These are phyloP conservation scores for Tagetes patula DNA, from an alignment of 129 eudicot genomes.

Conservation along the genomic window DNA sequence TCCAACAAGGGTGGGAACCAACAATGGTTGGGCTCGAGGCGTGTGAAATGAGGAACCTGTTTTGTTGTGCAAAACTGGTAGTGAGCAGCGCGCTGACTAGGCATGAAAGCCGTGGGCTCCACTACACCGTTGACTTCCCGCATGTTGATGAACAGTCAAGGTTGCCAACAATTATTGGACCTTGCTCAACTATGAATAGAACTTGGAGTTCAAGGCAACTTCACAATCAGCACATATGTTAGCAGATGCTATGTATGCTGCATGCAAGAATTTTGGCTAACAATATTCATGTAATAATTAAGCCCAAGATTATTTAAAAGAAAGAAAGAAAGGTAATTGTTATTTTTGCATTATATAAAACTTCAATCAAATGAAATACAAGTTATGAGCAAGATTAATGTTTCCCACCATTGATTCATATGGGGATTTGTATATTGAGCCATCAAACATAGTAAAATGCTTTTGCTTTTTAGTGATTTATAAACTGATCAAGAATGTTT, in stretches of 20 bases:
- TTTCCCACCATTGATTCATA: background rate
- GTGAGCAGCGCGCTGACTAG: constrained; percentile 85
- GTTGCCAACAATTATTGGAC: constrained; percentile 81
- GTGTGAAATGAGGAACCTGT: constrained; percentile 95
- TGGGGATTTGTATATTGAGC: background rate
- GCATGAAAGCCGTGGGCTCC: constrained; percentile 97
- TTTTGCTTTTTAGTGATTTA: background rate
- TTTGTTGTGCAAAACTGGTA: constrained; percentile 92
- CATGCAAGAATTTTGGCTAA: constrained; percentile 18
- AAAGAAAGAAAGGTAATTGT: constrained; percentile 19
- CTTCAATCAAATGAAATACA: constrained; percentile 5
- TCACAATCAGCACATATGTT: constrained; percentile 70
- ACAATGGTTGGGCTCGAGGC: constrained; percentile 96
- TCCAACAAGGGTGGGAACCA: constrained; percentile 96
- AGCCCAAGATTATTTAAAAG: constrained; percentile 23
- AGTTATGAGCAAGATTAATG: constrained; percentile 10
- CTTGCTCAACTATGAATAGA: constrained; percentile 52
- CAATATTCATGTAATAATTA: constrained; percentile 26
- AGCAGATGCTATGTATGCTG: constrained; percentile 18
- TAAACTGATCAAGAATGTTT: background rate
- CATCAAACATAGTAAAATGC: background rate
- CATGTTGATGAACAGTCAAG: constrained; percentile 77
- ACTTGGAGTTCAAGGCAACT: constrained; percentile 97
- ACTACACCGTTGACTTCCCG: constrained; percentile 81
- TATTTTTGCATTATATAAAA: constrained; percentile 7